These are phyloP conservation scores for Trichoderma aggressivum DNA, from an alignment of 2,329 filamentous ascomycete genomes.

Conservation along the genomic window DNA sequence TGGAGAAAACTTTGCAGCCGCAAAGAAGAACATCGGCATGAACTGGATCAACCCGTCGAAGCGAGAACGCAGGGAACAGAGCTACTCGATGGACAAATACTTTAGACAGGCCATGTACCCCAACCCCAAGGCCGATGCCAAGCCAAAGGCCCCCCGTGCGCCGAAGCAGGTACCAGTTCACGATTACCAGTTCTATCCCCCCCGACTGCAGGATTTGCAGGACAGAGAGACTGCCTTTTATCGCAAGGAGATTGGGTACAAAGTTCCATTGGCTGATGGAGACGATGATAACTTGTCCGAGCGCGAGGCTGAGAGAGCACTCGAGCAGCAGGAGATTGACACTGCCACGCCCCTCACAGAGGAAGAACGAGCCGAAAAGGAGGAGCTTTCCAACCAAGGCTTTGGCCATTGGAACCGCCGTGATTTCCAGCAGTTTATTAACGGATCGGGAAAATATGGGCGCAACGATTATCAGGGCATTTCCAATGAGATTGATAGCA, in stretches of 20 bases:
- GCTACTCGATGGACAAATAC: slow-evolving; percentile 98
- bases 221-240: slow-evolving; percentile 96
- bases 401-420: slow-evolving; percentile 95
- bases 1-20: slow-evolving; percentile 87
- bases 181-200: slow-evolving; percentile 96
- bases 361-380: slow-evolving; percentile 84
- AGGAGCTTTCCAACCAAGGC: slow-evolving; percentile 73
- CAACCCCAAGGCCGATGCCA: slow-evolving; percentile 79
- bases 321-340: slow-evolving; percentile 91
- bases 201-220: slow-evolving; percentile 79
- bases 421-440: slow-evolving; percentile 98
- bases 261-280: slow-evolving; percentile 84
- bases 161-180: slow-evolving; percentile 90
- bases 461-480: slow-evolving; percentile 83
- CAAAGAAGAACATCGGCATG: slow-evolving; percentile 87
- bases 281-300: slow-evolving; percentile 83
- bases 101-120: slow-evolving; percentile 84
- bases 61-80: slow-evolving; percentile 96
- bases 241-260: slow-evolving; percentile 94
- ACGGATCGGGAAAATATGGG: slow-evolving; percentile 89
- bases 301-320: slow-evolving; percentile 79
- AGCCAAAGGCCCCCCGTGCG: slow-evolving; percentile 91
- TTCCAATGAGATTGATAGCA: slow-evolving; percentile 85
- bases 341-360: slow-evolving; percentile 84
- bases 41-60: slow-evolving; percentile 98